Percentiles rank a stretch among this genome's conserved stretches.
These are phyloP conservation scores for Coemansia sp. DNA, from an alignment of 192 early-diverging fungal genomes.

Conservation along the genomic window DNA sequence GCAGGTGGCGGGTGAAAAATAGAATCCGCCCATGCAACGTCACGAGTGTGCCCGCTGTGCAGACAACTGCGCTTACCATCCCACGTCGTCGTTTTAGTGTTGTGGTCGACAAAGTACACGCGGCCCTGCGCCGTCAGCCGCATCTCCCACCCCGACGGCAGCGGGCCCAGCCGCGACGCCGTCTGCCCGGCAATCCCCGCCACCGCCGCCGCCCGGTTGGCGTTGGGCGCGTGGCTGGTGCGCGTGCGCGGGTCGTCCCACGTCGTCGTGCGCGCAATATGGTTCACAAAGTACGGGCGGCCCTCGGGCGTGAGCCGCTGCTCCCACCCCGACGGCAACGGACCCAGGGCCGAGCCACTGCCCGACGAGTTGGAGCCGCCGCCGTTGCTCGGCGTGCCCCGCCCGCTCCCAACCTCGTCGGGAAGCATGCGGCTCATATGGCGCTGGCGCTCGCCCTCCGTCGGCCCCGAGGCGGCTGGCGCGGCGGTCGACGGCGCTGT, in stretches of 20 bases:
- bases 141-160: conserved; percentile 99
- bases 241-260: conserved; percentile 81
- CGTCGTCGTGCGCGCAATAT: conserved; percentile 82
- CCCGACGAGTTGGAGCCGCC: conserved; percentile 4
- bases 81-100: conserved; percentile 97
- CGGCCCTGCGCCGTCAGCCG: conserved; percentile 87
- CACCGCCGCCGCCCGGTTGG: conserved; percentile 35
- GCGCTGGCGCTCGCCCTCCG: conserved; percentile 65
- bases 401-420: conserved; percentile 49
- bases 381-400: conserved; percentile 3
- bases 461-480: conserved; percentile 40
- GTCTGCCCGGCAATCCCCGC: conserved; percentile 43
- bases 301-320: conserved; percentile 73
- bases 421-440: conserved; percentile 82
- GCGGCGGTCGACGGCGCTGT: conserved; percentile 10
- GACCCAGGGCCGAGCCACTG: conserved; percentile 51
- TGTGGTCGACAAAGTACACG: conserved; percentile 98
- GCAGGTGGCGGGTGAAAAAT: not conserved
- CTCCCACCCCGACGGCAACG: conserved; percentile 82
- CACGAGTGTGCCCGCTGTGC: not conserved
- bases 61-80: conserved; percentile 58
- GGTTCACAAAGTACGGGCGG: conserved; percentile 86
- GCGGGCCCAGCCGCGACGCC: conserved; percentile 66
- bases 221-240: conserved; percentile 23
- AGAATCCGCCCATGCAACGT: not conserved